Percentiles rank a stretch among this genome's conserved stretches.
Conservation (phyloP, 257 asterid genomes). For the Nemophila menziesii region DNA sequence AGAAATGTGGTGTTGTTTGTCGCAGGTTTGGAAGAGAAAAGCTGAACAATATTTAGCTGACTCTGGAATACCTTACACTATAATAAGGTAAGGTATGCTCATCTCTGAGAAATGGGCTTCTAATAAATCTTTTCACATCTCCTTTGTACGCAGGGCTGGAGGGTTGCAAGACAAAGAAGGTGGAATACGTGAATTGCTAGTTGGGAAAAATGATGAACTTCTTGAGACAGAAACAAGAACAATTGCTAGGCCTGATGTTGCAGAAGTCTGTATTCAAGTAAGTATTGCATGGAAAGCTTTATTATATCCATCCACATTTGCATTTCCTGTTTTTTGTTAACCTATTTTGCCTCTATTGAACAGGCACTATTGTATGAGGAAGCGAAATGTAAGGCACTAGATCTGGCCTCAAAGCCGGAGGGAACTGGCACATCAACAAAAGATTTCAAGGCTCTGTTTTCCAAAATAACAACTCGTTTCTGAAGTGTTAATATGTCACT, state of each 20-base stretch:
- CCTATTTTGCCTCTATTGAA: neutral
- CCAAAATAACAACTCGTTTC: constrained; percentile 54
- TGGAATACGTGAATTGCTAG: constrained; percentile 66
- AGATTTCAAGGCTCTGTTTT: constrained; percentile 80
- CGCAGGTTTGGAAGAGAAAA: constrained; percentile 91
- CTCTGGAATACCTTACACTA: constrained; percentile 86
- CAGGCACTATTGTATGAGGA: constrained; percentile 84
- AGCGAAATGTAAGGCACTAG: constrained; percentile 71
- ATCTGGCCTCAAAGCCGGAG: constrained; percentile 84
- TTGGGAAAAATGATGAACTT: constrained; percentile 88
- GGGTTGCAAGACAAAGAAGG: constrained; percentile 93
- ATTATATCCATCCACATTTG: neutral
- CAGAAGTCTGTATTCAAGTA: constrained; percentile 91
- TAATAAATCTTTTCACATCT: neutral
- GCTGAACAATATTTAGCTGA: constrained; percentile 86
- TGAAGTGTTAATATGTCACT: constrained; percentile 17
- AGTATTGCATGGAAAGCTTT: neutral
- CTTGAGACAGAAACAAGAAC: constrained; percentile 71
- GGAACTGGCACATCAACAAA: constrained; percentile 68
- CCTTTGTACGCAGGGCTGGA: constrained; percentile 53
- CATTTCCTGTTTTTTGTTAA: neutral
- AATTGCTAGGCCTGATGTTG: constrained; percentile 77
- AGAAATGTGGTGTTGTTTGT: neutral
- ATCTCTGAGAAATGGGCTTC: neutral
- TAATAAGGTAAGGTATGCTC: constrained; percentile 44